These are phyloP conservation scores for Onygena corvina DNA, from an alignment of 2,329 filamentous ascomycete species.

Conservation along the genomic window DNA sequence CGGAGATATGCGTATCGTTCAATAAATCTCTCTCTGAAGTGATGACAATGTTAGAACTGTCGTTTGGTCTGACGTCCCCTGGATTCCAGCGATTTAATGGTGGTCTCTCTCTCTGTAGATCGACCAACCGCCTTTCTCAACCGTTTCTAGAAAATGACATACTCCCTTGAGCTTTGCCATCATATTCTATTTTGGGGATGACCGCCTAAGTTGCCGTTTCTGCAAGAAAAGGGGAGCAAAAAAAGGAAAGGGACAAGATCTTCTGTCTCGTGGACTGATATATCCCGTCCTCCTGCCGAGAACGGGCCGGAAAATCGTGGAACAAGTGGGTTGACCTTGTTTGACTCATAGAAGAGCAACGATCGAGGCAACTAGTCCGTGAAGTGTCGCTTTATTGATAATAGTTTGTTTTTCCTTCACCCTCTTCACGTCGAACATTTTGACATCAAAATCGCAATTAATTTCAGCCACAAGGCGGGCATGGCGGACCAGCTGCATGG, in stretches of 20 bases:
- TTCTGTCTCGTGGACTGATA: not conserved
- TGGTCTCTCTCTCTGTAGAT: too few relatives aligned
- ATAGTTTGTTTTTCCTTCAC: not conserved
- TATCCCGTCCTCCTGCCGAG: not conserved
- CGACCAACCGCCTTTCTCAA: too few relatives aligned
- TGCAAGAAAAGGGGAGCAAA: not conserved
- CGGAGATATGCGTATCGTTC: not conserved
- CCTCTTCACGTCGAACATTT: not conserved
- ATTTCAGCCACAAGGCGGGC: not conserved
- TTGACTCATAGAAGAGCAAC: too few relatives aligned
- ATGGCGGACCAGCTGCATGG: not conserved
- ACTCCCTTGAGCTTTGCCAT: too few relatives aligned
- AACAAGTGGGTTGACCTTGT: not conserved
- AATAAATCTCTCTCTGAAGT: too few relatives aligned
- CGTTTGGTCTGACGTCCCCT: too few relatives aligned
- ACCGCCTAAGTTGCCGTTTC: not conserved
- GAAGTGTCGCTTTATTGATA: too few relatives aligned
- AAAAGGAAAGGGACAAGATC: not conserved
- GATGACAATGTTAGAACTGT: too few relatives aligned
- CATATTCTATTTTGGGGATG: too few relatives aligned
- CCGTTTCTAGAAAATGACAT: too few relatives aligned
- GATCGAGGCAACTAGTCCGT: too few relatives aligned
- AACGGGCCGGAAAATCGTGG: not conserved
- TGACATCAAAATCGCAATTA: not conserved
- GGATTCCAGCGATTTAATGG: too few relatives aligned